phyloP scores from a whole-genome alignment of 371 early-diverging fungal genomes.

The Apophysomyces sp. region DNA sequence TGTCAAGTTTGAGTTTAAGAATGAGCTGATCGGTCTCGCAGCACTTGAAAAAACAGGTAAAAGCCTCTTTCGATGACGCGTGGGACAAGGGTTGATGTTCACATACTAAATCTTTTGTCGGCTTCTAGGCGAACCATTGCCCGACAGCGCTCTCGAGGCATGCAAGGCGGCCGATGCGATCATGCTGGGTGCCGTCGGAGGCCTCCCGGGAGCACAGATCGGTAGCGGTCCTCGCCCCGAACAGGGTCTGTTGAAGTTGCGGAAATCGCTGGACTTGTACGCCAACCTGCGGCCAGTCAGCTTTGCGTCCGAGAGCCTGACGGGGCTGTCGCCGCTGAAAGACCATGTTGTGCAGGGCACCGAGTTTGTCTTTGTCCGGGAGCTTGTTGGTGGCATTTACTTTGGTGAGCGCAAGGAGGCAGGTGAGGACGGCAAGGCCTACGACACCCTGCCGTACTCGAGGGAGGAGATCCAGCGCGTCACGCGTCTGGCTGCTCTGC shows the following conservation, averaged over 20 bases:
- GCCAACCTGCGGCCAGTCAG: conserved; percentile 95
- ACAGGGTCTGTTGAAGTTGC: conserved; percentile 88
- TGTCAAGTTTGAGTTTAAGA: conserved; percentile 67
- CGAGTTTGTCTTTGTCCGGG: conserved; percentile 90
- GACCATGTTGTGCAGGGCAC: conserved; percentile 86
- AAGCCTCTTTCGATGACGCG: no score
- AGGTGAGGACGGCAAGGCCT: conserved; percentile 79
- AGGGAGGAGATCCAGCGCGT: conserved; percentile 89
- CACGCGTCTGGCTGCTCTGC: conserved; percentile 86
- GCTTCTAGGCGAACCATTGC: conserved; percentile 76
- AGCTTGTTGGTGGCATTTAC: conserved; percentile 96
- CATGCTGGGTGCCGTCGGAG: conserved; percentile 96
- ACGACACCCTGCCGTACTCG: conserved; percentile 91
- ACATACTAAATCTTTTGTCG: no score
- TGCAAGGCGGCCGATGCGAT: conserved; percentile 86
- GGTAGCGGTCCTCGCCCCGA: conserved; percentile 92
- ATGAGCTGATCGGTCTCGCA: conserved; percentile 87
- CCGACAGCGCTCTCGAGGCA: conserved; percentile 74
- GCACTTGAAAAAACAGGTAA: conserved; percentile 91
- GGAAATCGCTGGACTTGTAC: conserved; percentile 89
- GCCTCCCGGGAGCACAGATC: conserved; percentile 82
- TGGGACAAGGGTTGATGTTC: no score
- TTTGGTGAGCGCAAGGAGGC: conserved; percentile 93
- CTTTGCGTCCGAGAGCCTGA: conserved; percentile 86
- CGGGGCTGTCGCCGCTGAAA: conserved; percentile 85